Base-by-base conservation (phyloP, 208 protist species). In the Naegleria lovaniensis region DNA sequence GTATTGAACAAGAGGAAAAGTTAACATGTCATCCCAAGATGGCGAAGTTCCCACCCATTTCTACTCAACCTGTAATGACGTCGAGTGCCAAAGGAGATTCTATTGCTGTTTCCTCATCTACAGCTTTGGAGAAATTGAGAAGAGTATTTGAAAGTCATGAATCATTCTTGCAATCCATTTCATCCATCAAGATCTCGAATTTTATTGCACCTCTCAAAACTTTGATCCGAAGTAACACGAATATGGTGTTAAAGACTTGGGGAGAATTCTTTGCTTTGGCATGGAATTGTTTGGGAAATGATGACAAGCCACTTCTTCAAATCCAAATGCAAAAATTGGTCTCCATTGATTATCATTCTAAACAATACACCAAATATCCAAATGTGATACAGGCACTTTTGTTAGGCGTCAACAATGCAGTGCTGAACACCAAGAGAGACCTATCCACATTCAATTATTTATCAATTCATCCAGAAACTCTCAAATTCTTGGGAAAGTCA, bases 401-500 rank as follows among this genome's bases (percentile, higher is more conserved):
- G 39, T 9, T 51, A 2, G 90, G 90, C 0, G 5, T 67, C 39
- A 43, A 9, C 16, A 88, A 85, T 38, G 29, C 25, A 33, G n/a
- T 88, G 9, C 9, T 75, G 9, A 29, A 29, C 22, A 29, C 0
- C 3, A 55, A 55, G 22, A 55, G 25, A 55, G 84, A 55, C 4
- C 16, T 29, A 52, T 58, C 15, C 19, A 40, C 29, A 48, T 16
- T 15, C 16, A 43, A 83, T 7, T n/a, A 4, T 5, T 40, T 91
- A 59, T 33, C 25, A 40, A 89, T 91, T 41, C 29, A 15, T 41
- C 90, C 90, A 38, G 90, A 91, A 25, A 75, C 89, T 0, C 29
- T 91, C 7, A 91, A 91, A 75, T 91, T 91, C 67, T 22, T 91
- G 13, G 90, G 90, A 7, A 91, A 91, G 40, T 83, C 83, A 19